Evolutionary conservation across 805 yeast genomes (phyloP), one percentile per base, ranked within the genome.

Genomic region (Myxozyma neotropica): DNA sequence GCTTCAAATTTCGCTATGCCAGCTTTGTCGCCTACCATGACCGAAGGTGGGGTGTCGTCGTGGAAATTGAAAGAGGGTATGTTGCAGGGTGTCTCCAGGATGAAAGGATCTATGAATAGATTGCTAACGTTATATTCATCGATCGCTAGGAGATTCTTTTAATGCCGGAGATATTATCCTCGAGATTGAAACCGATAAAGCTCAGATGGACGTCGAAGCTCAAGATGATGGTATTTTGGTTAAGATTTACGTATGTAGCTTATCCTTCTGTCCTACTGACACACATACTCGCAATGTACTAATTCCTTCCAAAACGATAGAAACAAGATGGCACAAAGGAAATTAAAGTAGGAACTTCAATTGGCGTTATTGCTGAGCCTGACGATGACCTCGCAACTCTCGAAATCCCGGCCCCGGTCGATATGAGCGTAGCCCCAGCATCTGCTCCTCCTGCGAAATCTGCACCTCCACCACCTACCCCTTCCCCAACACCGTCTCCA

Each of bases 21-120:
- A 3, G 97, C 99, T 26, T 89, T 93, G 97, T 92, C 97, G 4
- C 99, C 99, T 44, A 93, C 99, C 5, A 93, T 93, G 99, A 90
- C 91, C 31, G 89, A 86, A 71, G 99, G 99, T 42, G 97, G 96
- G 4, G 82, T 93, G 65, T 89, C 90, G 12, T 80, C 84, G 55
- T 93, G 99, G 99, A 88, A 89, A 72, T 79, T 85, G 69, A 85
- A 91, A 73, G 86, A 81, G 51, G 89, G 89, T 58, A 50, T 2
- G 59, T n/a, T n/a, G n/a, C n/a, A n/a, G n/a, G n/a, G n/a, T n/a
- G n/a, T n/a, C n/a, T n/a, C n/a, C n/a, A n/a, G n/a, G n/a, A n/a
- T n/a, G n/a, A n/a, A n/a, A n/a, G n/a, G n/a, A n/a, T 10, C 33
- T 15, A n/a, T 10, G 36, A n/a, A 35, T 33, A 4, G 29, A 13